Conservation (phyloP, 441 rosid species). For the Cnidoscolus chayamansa region DNA sequence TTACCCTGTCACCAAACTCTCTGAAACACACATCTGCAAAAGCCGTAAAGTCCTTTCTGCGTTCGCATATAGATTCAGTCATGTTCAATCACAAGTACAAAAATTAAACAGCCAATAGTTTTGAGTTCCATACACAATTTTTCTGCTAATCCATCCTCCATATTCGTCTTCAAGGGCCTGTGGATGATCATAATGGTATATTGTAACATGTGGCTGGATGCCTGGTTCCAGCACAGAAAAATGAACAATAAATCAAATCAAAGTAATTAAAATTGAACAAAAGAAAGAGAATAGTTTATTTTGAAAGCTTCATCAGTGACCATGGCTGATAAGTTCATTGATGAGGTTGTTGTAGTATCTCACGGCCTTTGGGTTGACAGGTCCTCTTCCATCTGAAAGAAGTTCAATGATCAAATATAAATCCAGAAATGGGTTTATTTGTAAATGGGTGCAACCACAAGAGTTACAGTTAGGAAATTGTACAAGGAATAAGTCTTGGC, state of each 20-base stretch:
- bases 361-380: constrained; percentile 53
- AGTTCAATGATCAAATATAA: neutral
- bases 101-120: neutral
- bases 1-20: constrained; percentile 65
- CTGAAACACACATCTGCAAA: constrained; percentile 70
- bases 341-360: constrained; percentile 59
- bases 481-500: constrained; percentile 72
- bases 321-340: constrained; percentile 45
- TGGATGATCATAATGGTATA: constrained; percentile 58
- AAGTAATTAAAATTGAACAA: neutral
- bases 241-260: neutral
- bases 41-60: constrained; percentile 62
- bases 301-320: constrained; percentile 25
- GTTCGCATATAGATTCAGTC: constrained; percentile 10
- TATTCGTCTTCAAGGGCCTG: constrained; percentile 74
- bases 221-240: constrained; percentile 33
- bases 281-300: neutral
- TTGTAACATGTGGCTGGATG: constrained; percentile 63
- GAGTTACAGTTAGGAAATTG: constrained; percentile 11
- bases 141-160: constrained; percentile 54
- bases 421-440: neutral
- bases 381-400: constrained; percentile 64
- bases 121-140: constrained; percentile 38
- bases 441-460: neutral
- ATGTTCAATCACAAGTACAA: neutral